phyloP scores from a whole-genome alignment of 176 grass and related monocot genomes.

The Carex kokanica region DNA sequence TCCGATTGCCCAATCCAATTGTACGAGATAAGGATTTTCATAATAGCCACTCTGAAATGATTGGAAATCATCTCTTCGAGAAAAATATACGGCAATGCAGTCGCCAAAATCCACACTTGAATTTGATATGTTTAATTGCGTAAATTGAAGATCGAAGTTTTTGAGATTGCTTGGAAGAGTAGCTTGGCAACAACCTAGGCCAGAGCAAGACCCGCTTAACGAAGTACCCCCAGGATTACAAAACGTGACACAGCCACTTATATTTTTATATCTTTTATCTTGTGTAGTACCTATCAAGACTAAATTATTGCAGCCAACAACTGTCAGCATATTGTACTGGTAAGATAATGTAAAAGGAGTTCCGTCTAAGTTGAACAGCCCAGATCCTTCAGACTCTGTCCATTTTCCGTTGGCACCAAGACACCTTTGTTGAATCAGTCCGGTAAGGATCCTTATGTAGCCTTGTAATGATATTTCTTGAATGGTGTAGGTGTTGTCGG shows the following conservation, averaged over 20 bases:
- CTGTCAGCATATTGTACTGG: constrained; percentile 7
- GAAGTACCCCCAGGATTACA: background rate
- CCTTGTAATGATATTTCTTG: background rate
- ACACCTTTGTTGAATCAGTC: background rate
- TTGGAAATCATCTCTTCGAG: background rate
- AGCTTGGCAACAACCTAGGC: constrained; percentile 11
- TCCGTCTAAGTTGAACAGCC: background rate
- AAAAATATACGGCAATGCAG: background rate
- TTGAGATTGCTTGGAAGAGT: background rate
- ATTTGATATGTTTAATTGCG: background rate
- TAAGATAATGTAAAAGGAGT: background rate
- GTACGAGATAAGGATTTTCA: background rate
- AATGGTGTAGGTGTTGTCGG: background rate
- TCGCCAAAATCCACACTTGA: background rate
- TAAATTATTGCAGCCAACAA: background rate
- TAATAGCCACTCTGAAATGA: background rate
- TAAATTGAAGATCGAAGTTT: background rate
- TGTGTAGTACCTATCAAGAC: background rate
- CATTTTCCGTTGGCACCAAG: background rate
- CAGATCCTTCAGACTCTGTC: background rate
- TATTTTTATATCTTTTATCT: background rate
- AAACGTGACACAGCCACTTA: background rate
- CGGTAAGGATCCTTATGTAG: background rate
- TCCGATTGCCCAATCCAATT: background rate
- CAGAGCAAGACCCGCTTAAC: background rate